Conservation (phyloP, 2,329 filamentous ascomycete genomes). For the Fusarium sp. region DNA sequence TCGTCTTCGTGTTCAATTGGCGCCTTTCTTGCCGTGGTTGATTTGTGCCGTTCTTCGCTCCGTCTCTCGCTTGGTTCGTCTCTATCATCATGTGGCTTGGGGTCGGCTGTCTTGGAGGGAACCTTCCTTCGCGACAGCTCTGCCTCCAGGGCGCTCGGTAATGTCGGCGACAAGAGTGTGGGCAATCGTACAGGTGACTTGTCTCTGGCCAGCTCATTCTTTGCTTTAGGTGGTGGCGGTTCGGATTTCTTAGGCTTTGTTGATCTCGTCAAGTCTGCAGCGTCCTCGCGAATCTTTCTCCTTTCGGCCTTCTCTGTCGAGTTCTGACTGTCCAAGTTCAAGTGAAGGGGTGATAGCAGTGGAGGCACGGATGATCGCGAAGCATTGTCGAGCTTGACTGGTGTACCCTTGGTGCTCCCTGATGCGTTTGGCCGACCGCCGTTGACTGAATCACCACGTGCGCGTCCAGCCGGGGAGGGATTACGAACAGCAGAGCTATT, state of each 20-base stretch:
- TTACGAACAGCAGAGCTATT: conserved; percentile 43
- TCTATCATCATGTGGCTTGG: conserved; percentile 33
- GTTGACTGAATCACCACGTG: conserved; percentile 56
- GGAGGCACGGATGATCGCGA: conserved; percentile 60
- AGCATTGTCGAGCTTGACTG: conserved; percentile 53
- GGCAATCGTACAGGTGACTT: conserved; percentile 57
- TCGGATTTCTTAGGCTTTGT: conserved; percentile 49
- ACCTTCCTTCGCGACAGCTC: conserved; percentile 50
- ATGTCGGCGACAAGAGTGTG: conserved; percentile 65
- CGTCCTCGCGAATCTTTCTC: conserved; percentile 50
- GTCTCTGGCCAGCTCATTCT: conserved; percentile 51
- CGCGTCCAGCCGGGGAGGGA: conserved; percentile 53
- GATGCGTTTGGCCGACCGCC: conserved; percentile 52
- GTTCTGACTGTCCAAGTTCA: conserved; percentile 58
- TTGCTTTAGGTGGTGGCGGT: conserved; percentile 44
- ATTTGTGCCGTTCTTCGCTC: conserved; percentile 38
- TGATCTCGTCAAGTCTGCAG: conserved; percentile 45
- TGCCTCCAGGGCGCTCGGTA: conserved; percentile 63
- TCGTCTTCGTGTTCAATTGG: conserved; percentile 48
- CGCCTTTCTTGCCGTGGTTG: conserved; percentile 44
- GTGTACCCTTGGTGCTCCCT: conserved; percentile 51
- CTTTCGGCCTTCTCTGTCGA: conserved; percentile 45
- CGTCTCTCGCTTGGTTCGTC: conserved; percentile 35
- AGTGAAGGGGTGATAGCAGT: conserved; percentile 63
- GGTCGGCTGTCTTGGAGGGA: conserved; percentile 36